These are phyloP conservation scores for Coleophoma cylindrospora DNA, from an alignment of 2,329 filamentous ascomycete genomes.

Conservation along the genomic window DNA sequence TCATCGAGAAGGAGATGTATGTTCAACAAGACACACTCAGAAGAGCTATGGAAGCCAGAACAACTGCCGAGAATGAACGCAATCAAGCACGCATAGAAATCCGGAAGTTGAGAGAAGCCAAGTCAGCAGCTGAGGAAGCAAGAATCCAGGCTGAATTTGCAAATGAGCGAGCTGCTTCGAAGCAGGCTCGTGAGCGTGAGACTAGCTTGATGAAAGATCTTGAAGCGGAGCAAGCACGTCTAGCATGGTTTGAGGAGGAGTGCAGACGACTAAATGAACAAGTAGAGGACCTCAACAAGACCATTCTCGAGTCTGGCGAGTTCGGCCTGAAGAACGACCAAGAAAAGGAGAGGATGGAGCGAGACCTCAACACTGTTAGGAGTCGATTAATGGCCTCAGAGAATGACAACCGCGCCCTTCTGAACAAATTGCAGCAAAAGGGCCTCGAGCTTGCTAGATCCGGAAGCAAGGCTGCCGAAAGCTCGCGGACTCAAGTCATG, in stretches of 20 bases:
- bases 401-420: constrained; percentile 89
- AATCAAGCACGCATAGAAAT: constrained; percentile 87
- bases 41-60: constrained; percentile 75
- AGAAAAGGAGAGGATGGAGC: constrained; percentile 86
- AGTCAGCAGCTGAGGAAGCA: constrained; percentile 79
- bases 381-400: constrained; percentile 87
- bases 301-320: constrained; percentile 83
- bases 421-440: constrained; percentile 97
- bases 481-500: constrained; percentile 69
- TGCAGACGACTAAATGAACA: constrained; percentile 71
- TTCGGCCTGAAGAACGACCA: constrained; percentile 90
- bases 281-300: constrained; percentile 79
- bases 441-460: constrained; percentile 93
- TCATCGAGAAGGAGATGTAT: constrained; percentile 96
- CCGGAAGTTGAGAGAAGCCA: constrained; percentile 74
- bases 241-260: constrained; percentile 76
- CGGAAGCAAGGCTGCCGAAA: constrained; percentile 79
- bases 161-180: constrained; percentile 74
- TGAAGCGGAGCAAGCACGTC: constrained; percentile 69
- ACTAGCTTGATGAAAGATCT: constrained; percentile 73
- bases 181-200: constrained; percentile 75
- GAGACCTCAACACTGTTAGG: constrained; percentile 86
- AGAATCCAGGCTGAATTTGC: constrained; percentile 76
- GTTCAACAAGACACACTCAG: constrained; percentile 88
- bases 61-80: constrained; percentile 77